Base-by-base conservation (phyloP, 2,329 filamentous ascomycete species). In the Phialophora tarda region DNA sequence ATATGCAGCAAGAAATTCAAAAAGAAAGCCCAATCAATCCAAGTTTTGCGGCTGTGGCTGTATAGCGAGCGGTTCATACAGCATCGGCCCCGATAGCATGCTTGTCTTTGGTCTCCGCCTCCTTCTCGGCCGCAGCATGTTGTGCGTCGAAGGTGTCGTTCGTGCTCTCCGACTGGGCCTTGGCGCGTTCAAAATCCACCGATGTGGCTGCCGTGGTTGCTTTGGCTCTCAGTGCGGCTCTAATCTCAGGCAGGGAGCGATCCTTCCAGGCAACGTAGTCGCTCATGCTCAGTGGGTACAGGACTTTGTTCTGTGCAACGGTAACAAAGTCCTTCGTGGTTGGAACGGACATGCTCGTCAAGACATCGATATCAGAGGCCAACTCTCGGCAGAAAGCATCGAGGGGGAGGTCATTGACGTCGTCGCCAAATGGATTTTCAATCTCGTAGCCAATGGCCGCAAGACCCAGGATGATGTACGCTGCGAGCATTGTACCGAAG, bases 381-480 rank as follows among this genome's bases (percentile, higher is more conserved):
- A 95, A 83, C 74, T 93, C 89, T 44, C 88, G 84, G 79, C 91
- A 95, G 82, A 88, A 96, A 14, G 83, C 80, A 74, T 94, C 91
- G 2, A 93, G 83, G 0, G 90, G 89, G 50, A 93, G 80, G 77
- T 95, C 91, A 75, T 95, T 95, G 72, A 93, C 91, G 69, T 95
- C 91, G 70, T 88, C 83, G 64, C 91, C 91, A 76, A 95, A 95
- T 5, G 91, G 91, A 74, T 95, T 92, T 77, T 95, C 91, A 70
- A 95, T 90, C 78, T 95, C 91, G 69, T 87, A 87, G 47, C 91
- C 91, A 73, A 94, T 94, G 69, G 86, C 83, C 3, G 87, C 84
- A 54, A 95, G 86, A 26, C 90, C 91, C 66, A 95, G 86, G 75
- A 95, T 94, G 71, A 95, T 94, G 78, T 94, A 94, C 2, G 90